Base-by-base conservation (phyloP, 2,329 filamentous ascomycete species). In the Coleophoma cylindrospora region DNA sequence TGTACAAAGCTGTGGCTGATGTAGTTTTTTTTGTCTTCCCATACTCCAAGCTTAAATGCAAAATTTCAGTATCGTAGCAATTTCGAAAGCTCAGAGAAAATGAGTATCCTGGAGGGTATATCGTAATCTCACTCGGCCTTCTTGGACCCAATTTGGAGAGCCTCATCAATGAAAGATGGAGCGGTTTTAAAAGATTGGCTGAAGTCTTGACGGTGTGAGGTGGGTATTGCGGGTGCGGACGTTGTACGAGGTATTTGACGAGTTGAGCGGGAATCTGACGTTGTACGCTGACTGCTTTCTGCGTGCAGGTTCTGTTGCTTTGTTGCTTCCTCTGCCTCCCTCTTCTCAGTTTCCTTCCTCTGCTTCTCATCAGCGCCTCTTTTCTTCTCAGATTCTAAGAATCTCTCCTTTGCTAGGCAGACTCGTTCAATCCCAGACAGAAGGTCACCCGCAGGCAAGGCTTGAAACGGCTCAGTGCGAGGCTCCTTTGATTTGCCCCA, bases 401-500 rank as follows among this genome's bases (percentile, higher is more conserved):
- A 50, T 3, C 51, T 53, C 49, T 64, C 61, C 32, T 60, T 54
- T 17, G 43, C 33, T 12, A 54, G 45, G 52, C 59, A 61, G 34
- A 54, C 48, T 7, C 48, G 43, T 40, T 65, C 63, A 17, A 65
- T 48, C 17, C 61, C 58, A 22, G 50, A 46, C 17, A 61, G 40
- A 27, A 60, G 47, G 2, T 37, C 43, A 5, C 52, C 53, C 19
- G 58, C 53, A 4, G 50, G 46, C 11, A 63, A 45, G 3, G 57
- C 14, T n/a, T 50, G 32, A 46, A 64, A 62, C 8, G 52, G 32
- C 19, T 62, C 56, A 17, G 45, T 33, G 40, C 62, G 52, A 14
- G 21, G 33, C 14, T 54, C 45, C 49, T 57, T 61, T 3, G 60
- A 63, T 33, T 50, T 52, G 6, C 64, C 62, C 57, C 57, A 62